Percentiles rank a stretch among this genome's conserved stretches.
These are phyloP conservation scores for Isoetes taiwanensis DNA, from an alignment of 75 land plant genomes.

Conservation along the genomic window DNA sequence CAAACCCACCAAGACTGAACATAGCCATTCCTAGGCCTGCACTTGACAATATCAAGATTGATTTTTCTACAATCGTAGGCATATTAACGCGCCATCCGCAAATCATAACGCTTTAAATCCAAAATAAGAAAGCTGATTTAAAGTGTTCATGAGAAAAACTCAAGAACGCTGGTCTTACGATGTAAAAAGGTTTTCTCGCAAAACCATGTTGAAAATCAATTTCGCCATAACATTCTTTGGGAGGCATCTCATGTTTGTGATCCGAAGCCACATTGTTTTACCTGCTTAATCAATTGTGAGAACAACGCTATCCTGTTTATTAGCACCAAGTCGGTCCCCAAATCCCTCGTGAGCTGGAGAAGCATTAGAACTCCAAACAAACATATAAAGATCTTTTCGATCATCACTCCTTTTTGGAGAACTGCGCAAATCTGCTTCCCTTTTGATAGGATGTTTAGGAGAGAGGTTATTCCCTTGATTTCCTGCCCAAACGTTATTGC, in stretches of 20 bases:
- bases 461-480: too few relatives aligned
- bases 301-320: neutral
- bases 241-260: neutral
- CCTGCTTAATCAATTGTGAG: too few relatives aligned
- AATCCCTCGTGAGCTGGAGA: neutral
- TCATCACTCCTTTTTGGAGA: too few relatives aligned
- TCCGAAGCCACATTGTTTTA: neutral
- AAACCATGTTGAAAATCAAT: constrained; percentile 1
- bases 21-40: constrained; percentile 5
- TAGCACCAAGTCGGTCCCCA: neutral
- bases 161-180: neutral
- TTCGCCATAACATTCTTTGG: constrained; percentile 1
- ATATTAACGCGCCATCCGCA: neutral
- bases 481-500: too few relatives aligned
- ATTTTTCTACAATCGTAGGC: neutral
- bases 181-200: neutral
- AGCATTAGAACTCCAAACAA: constrained; percentile 6
- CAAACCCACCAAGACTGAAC: constrained; percentile 4
- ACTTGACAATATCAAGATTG: neutral
- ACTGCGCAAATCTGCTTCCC: too few relatives aligned
- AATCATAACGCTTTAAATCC: neutral
- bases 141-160: neutral
- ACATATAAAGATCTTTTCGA: neutral
- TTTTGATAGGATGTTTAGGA: too few relatives aligned
- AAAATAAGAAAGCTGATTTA: neutral